A percentile compares a stretch with the other conserved stretches of the same genome.
These are phyloP conservation scores for Scutellaria minor DNA, from an alignment of 257 asterid species.

Conservation along the genomic window DNA sequence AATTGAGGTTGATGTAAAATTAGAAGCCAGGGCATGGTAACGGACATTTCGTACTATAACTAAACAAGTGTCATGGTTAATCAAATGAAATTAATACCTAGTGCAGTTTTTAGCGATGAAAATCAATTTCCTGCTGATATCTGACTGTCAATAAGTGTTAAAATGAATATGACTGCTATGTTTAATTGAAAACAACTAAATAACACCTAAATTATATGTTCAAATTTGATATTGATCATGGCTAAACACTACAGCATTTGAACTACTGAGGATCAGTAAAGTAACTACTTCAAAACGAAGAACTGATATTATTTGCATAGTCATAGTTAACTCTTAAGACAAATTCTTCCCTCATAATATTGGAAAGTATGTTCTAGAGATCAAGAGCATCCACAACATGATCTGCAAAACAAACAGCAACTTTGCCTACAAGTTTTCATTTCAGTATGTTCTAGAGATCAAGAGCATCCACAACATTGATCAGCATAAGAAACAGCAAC, in stretches of 20 bases:
- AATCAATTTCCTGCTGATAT: no score
- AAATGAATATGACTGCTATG: no score
- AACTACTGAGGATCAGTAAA: no score
- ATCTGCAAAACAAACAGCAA: not conserved
- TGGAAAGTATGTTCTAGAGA: no score
- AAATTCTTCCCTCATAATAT: not conserved
- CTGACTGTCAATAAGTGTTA: no score
- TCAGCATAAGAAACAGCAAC: not conserved
- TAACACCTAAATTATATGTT: not conserved
- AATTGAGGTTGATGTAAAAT: not conserved
- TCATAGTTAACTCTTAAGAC: slow-evolving; percentile 2
- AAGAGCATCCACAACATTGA: slow-evolving; percentile 1
- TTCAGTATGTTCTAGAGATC: not conserved
- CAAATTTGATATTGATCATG: no score
- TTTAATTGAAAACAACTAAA: no score
- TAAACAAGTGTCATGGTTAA: not conserved
- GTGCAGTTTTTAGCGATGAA: no score
- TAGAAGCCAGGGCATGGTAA: not conserved
- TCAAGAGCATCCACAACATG: no score
- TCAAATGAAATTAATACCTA: not conserved
- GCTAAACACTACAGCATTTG: no score
- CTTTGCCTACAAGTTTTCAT: no score
- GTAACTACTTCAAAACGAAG: no score
- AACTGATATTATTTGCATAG: not conserved
- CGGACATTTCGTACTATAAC: not conserved